Conservation (phyloP, 441 rosid species). For the Pelargonium citronellum region DNA sequence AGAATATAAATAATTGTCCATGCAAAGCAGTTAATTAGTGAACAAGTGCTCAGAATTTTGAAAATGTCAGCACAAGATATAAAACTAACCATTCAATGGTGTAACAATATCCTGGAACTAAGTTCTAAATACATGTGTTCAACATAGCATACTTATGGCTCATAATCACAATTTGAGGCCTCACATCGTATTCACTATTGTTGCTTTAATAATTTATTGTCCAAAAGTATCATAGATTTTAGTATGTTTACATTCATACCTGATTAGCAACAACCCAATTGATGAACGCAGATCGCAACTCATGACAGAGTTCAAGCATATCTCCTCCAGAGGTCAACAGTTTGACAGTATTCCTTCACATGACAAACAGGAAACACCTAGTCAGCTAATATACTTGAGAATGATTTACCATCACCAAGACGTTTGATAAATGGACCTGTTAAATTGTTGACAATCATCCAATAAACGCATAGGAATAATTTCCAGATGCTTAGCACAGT, state of each 20-base stretch:
- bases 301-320: slow-evolving; percentile 85
- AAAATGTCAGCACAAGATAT: neutral
- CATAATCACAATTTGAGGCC: neutral
- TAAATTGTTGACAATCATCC: slow-evolving; percentile 55
- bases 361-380: slow-evolving; percentile 30
- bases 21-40: neutral
- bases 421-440: slow-evolving; percentile 40
- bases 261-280: slow-evolving; percentile 63
- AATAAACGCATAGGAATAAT: slow-evolving; percentile 63
- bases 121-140: neutral
- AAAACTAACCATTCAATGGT: neutral
- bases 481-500: slow-evolving; percentile 86
- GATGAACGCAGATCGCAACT: slow-evolving; percentile 80
- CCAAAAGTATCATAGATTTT: neutral
- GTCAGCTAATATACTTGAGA: slow-evolving; percentile 18
- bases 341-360: slow-evolving; percentile 75
- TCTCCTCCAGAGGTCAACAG: slow-evolving; percentile 89
- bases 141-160: neutral
- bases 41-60: neutral
- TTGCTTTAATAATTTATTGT: neutral
- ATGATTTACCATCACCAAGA: neutral
- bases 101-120: neutral
- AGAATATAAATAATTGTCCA: neutral
- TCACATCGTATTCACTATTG: neutral
- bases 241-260: slow-evolving; percentile 35